A percentile compares a stretch with the other conserved stretches of the same genome.
phyloP scores from a whole-genome alignment of 176 grass and related monocot species.

The Pharus latifolius region DNA sequence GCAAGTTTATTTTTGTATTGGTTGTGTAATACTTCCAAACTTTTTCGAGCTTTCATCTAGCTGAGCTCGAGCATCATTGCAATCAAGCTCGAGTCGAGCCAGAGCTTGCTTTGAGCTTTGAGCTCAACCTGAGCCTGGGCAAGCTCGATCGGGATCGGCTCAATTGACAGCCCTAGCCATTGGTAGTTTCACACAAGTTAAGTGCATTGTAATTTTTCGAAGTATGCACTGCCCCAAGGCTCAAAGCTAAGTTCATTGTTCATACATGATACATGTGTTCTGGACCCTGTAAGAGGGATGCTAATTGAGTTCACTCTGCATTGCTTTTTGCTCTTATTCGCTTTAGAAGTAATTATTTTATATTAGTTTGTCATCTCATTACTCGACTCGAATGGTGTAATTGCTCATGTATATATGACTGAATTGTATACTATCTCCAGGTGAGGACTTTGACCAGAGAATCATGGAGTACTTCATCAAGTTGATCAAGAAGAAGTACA shows the following conservation, averaged over 20 bases:
- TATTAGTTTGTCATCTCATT: background rate
- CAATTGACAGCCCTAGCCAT: too few species aligned
- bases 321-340: background rate
- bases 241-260: background rate
- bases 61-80: too few species aligned
- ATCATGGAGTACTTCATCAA: conserved; percentile 84
- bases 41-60: too few species aligned
- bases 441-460: conserved; percentile 78
- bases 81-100: too few species aligned
- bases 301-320: background rate
- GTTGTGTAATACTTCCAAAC: too few species aligned
- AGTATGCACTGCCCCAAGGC: background rate
- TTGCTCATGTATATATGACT: background rate
- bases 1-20: too few species aligned
- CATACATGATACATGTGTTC: background rate
- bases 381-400: background rate
- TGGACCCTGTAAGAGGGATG: too few species aligned
- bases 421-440: background rate
- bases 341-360: background rate
- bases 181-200: background rate
- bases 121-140: too few species aligned
- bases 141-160: too few species aligned
- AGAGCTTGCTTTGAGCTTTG: too few species aligned
- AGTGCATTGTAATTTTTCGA: background rate
- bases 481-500: conserved; percentile 73